Conservation (phyloP, 352 stramenopile genomes). For the Hyaloperonospora brassicae region DNA sequence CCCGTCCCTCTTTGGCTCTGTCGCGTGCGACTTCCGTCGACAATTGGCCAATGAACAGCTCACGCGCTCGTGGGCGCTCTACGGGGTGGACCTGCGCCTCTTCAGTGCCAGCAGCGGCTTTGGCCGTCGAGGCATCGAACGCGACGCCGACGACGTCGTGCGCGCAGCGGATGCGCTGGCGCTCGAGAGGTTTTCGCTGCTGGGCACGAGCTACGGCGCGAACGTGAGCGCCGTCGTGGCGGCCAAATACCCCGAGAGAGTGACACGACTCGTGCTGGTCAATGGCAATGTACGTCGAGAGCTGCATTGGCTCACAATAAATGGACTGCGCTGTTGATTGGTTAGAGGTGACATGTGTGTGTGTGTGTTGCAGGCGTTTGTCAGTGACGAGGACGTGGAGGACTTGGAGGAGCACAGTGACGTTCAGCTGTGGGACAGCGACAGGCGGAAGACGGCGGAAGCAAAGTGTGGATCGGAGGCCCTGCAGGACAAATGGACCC, state of each 20-base stretch:
- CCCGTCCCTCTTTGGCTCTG: conserved; percentile 56
- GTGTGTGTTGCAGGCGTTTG: conserved; percentile 43
- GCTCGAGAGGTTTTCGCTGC: conserved; percentile 59
- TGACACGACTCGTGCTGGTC: conserved; percentile 64
- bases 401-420: conserved; percentile 43
- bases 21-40: conserved; percentile 46
- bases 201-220: conserved; percentile 70
- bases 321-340: conserved; percentile 2
- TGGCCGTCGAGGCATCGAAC: conserved; percentile 49
- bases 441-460: conserved; percentile 36
- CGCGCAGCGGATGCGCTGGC: conserved; percentile 48
- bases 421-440: conserved; percentile 44
- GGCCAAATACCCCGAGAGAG: conserved; percentile 53
- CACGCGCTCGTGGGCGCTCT: conserved; percentile 42
- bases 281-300: conserved; percentile 61
- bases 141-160: conserved; percentile 62
- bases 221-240: conserved; percentile 67
- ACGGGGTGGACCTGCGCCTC: conserved; percentile 55
- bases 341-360: not conserved
- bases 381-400: conserved; percentile 63
- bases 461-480: conserved; percentile 47
- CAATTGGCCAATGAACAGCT: conserved; percentile 47
- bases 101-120: conserved; percentile 32
- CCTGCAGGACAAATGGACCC: conserved; percentile 51
- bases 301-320: not conserved